Conservation (phyloP, 1,139 yeast genomes). For the Pneumocystis canis region DNA sequence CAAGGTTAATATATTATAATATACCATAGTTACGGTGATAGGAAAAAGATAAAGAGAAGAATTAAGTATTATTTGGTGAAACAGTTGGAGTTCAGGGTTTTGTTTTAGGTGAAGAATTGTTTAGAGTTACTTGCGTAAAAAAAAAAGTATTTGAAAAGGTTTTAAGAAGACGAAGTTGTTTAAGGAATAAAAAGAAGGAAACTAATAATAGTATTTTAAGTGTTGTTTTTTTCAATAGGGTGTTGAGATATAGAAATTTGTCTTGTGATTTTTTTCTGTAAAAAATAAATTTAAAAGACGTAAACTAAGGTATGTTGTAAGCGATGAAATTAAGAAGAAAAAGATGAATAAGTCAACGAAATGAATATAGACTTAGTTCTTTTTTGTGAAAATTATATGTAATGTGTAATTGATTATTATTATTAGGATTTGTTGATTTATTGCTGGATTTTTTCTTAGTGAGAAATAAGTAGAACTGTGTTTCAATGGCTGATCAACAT, state of each 20-base stretch:
- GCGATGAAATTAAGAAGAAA: neutral
- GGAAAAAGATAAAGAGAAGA: neutral
- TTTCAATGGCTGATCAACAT: conserved; percentile 42
- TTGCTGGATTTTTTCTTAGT: neutral
- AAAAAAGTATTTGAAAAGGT: neutral
- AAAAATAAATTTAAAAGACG: neutral
- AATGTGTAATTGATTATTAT: neutral
- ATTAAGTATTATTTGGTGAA: neutral
- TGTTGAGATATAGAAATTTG: neutral
- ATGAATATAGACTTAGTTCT: neutral
- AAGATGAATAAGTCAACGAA: neutral
- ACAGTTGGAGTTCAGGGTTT: neutral
- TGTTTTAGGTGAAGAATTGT: neutral
- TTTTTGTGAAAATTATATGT: neutral
- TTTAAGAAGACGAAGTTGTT: neutral
- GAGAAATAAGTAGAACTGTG: neutral
- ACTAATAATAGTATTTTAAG: neutral
- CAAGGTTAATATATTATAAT: neutral
- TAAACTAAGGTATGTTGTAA: neutral
- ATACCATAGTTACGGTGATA: neutral
- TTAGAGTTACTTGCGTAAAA: neutral
- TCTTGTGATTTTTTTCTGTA: neutral
- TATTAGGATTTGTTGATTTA: neutral
- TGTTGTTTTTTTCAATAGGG: neutral
- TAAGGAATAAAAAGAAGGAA: neutral